A percentile compares a stretch with the other conserved stretches of the same genome.
Evolutionary conservation across 1,139 yeast species (phyloP).

Genomic region (Saccharomyces hybrid): DNA sequence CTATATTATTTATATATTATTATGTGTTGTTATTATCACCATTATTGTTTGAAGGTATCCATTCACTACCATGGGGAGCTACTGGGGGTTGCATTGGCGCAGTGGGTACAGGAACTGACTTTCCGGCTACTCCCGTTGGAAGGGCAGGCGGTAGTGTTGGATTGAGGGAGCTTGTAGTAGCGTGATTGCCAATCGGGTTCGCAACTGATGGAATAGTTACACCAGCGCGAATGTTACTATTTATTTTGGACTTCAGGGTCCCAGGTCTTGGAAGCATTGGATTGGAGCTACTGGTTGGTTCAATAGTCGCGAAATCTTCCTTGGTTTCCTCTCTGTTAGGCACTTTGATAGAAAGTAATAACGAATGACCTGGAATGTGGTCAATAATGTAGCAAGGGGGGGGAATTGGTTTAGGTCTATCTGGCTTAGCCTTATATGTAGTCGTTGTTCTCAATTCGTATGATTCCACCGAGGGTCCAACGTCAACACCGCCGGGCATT

Average conservation of each 20-base stretch:
- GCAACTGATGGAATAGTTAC: not conserved
- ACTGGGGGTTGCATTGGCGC: not conserved
- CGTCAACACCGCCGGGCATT: constrained; percentile 80
- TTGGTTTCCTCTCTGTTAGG: constrained; percentile 7
- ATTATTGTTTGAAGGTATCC: not conserved
- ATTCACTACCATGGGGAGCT: not conserved
- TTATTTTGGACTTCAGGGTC: not conserved
- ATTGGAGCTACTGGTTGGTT: not conserved
- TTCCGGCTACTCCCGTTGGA: not conserved
- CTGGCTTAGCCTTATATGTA: constrained; percentile 20
- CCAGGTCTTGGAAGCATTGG: not conserved
- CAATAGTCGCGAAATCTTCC: not conserved
- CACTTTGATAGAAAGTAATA: constrained; percentile 24
- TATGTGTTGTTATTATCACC: not conserved
- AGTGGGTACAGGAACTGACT: not conserved
- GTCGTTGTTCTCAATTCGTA: constrained; percentile 34
- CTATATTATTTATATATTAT: not conserved
- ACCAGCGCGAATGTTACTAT: not conserved
- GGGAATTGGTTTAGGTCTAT: constrained; percentile 15
- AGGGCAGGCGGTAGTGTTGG: not conserved
- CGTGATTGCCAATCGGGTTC: not conserved
- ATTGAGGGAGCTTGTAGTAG: not conserved
- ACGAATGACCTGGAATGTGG: constrained; percentile 28
- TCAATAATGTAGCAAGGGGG: constrained; percentile 29
- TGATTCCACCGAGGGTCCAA: constrained; percentile 55